Evolutionary conservation across 2,329 filamentous ascomycete species (phyloP), one percentile per base, ranked within the genome.

Genomic region (Neopestalotiopsis clavispora): DNA sequence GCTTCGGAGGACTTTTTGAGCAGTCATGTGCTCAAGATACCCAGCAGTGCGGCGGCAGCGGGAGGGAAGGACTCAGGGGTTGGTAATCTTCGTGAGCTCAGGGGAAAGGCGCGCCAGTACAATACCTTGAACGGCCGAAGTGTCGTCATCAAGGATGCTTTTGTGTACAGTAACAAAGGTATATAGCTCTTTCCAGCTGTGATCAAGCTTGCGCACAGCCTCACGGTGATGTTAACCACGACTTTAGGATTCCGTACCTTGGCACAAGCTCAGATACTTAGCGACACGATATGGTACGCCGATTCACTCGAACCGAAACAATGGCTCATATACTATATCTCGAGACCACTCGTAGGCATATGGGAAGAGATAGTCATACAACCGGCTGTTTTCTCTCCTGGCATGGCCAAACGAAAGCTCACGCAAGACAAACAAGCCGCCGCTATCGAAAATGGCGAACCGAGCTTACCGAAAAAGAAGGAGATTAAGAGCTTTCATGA

Each of bases 281-380:
- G 89, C 77, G 97, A 99, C 80, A 86, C 88, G 49, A 88, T 97
- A 52, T 98, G 94, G 87, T 97, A 97, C 76, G 91, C 94, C 63
- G 94, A 98, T 76, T 90, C 89, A n/a, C 88, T 93, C 75, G 95
- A 98, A 75, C 91, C 94, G 14, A 92, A 94, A 74, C 94, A 95
- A 86, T 99, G 96, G 94, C 89, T 99, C 58, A 87, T 99, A 70
- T 98, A 98, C 86, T 98, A 95, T 80, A 97, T 99, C 71, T 96
- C 95, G 32, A 91, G 90, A 65, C 96, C 96, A 1, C 84, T 99
- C 65, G 88, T 98, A 23, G 96, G 96, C 30, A 87, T 88, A 1
- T 95, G 92, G 85, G 94, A 97, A 76, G 88, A 94, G 65, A 86
- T 90, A 65, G 91, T 90, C 72, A 91, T 95, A 64, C 80, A 87